These are phyloP conservation scores for Aspergillus panamensis DNA, from an alignment of 495 filamentous ascomycete genomes.

Conservation along the genomic window DNA sequence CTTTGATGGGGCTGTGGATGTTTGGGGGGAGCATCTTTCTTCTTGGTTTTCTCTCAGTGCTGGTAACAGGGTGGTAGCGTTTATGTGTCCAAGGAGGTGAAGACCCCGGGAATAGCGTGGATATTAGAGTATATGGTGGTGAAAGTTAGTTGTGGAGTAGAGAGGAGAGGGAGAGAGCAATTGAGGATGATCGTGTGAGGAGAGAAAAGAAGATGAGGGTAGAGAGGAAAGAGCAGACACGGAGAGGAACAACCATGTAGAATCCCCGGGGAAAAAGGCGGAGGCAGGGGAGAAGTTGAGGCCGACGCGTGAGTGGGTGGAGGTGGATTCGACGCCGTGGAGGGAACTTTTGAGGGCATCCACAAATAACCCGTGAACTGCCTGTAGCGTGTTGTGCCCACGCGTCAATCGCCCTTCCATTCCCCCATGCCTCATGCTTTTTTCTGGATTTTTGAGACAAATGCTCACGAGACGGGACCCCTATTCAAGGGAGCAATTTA, in stretches of 20 bases:
- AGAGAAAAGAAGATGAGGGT: neutral
- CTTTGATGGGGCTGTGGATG: conserved; percentile 39
- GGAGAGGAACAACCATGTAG: conserved; percentile 1
- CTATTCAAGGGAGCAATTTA: no score
- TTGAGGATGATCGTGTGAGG: neutral
- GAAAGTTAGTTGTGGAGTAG: neutral
- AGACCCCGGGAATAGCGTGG: no score
- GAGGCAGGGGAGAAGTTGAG: conserved; percentile 5
- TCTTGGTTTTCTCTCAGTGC: neutral
- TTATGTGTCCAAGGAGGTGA: neutral
- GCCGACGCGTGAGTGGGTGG: conserved; percentile 12
- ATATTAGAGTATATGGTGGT: no score
- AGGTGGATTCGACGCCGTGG: neutral
- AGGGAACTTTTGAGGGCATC: neutral
- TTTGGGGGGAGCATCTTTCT: conserved; percentile 9
- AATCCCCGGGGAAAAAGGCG: conserved; percentile 1
- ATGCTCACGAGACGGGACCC: no score
- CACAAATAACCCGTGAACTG: neutral
- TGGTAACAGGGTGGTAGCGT: neutral
- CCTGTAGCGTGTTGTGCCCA: conserved; percentile 1
- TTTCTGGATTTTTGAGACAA: neutral
- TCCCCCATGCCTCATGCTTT: neutral
- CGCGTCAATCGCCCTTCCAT: neutral
- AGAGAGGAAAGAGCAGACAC: conserved; percentile 4
- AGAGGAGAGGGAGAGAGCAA: neutral